phyloP scores from a whole-genome alignment of 257 asterid species.

The Solanum appendiculatum region DNA sequence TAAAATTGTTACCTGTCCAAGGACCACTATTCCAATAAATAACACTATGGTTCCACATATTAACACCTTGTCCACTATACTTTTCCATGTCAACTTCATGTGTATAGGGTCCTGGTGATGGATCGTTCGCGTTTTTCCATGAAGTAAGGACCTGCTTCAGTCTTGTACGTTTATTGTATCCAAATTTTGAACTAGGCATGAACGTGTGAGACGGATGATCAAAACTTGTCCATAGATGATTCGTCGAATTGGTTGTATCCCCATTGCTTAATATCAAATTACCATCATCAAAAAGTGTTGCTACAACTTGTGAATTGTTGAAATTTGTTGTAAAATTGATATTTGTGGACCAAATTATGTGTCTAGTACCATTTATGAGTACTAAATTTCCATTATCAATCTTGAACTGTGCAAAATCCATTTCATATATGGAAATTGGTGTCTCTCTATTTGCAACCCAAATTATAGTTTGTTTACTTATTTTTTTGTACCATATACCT shows the following conservation, averaged over 20 bases:
- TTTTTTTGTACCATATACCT: neutral
- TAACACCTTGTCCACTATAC: neutral
- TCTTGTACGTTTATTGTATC: neutral
- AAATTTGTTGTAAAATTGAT: neutral
- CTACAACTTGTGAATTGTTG: neutral
- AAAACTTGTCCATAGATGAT: neutral
- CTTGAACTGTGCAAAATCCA: neutral
- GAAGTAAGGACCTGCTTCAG: neutral
- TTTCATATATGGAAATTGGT: neutral
- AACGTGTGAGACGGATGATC: neutral
- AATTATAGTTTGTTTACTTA: neutral
- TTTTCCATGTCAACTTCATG: neutral
- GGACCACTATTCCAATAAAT: slow-evolving; percentile 1
- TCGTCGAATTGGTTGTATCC: neutral
- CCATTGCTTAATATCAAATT: neutral
- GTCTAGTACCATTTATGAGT: neutral
- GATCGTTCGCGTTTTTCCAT: neutral
- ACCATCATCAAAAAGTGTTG: neutral
- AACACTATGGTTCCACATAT: neutral
- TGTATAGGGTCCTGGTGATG: neutral
- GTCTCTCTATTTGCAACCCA: neutral
- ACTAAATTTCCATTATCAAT: neutral
- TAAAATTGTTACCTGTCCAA: neutral
- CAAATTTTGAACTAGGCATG: neutral
- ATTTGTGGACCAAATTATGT: neutral